Conservation (phyloP, 1,139 yeast genomes). For the Debaryomyces udenii region DNA sequence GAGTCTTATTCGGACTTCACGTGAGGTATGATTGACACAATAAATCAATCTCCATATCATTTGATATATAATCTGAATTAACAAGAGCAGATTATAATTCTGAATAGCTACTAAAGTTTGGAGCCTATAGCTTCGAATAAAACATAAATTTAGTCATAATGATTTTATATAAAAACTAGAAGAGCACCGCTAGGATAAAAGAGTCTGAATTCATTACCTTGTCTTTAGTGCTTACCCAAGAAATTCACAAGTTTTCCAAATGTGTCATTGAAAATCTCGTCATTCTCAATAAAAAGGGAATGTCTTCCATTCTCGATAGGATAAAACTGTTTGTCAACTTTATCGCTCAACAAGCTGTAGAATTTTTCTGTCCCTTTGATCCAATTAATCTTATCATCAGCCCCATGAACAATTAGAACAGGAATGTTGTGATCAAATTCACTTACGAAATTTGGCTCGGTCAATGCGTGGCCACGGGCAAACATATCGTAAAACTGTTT, state of each 20-base stretch:
- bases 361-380: constrained; percentile 56
- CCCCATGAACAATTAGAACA: constrained; percentile 51
- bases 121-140: too few relatives aligned
- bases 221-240: constrained; percentile 26
- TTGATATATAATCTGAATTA: too few relatives aligned
- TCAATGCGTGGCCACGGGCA: constrained; percentile 58
- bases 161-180: too few relatives aligned
- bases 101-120: too few relatives aligned
- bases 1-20: too few relatives aligned
- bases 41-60: too few relatives aligned
- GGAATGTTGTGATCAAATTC: constrained; percentile 48
- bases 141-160: too few relatives aligned
- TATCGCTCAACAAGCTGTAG: constrained; percentile 35
- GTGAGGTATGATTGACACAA: too few relatives aligned
- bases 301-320: constrained; percentile 44
- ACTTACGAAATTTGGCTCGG: constrained; percentile 43
- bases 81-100: too few relatives aligned
- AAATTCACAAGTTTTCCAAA: constrained; percentile 41
- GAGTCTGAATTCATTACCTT: too few relatives aligned
- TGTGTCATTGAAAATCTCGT: constrained; percentile 37
- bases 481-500: constrained; percentile 63
- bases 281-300: constrained; percentile 47
- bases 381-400: constrained; percentile 53
- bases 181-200: too few relatives aligned
- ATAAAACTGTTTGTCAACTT: constrained; percentile 31